Conservation (phyloP, 169 alveolate genomes). For the Eimeria praecox region DNA sequence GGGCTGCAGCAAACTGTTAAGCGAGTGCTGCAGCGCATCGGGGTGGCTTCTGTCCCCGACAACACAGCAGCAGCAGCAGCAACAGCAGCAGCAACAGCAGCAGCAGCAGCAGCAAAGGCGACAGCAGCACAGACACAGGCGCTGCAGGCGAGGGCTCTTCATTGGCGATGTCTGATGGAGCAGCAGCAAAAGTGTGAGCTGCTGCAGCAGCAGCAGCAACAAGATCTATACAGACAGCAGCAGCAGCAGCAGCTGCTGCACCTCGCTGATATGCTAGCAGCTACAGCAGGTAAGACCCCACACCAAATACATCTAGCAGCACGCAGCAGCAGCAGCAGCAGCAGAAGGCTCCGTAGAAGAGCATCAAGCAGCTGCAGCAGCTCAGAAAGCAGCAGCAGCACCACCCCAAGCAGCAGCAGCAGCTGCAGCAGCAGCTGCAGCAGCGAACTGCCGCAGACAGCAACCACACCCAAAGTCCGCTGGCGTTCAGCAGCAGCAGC, state of each 20-base stretch:
- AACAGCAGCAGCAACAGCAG: constrained; percentile 33
- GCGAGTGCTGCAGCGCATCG: constrained; percentile 45
- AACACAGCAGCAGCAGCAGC: constrained; percentile 47
- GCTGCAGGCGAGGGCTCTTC: constrained; percentile 38
- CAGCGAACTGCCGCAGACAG: background rate
- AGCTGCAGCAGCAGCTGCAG: constrained; percentile 37
- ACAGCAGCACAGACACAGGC: constrained; percentile 60
- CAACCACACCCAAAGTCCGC: background rate
- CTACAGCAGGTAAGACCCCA: background rate
- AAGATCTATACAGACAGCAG: constrained; percentile 1
- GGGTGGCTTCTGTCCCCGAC: background rate
- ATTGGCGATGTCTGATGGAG: constrained; percentile 17
- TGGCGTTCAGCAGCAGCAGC: background rate
- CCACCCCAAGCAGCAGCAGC: background rate
- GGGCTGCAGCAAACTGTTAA: constrained; percentile 34
- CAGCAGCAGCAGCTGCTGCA: constrained; percentile 54
- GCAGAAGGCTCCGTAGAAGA: background rate
- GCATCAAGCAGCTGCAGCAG: constrained; percentile 10
- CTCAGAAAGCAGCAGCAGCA: constrained; percentile 40
- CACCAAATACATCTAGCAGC: background rate
- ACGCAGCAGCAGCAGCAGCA: constrained; percentile 29
- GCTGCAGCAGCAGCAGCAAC: constrained; percentile 60
- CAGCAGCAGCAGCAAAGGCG: constrained; percentile 29
- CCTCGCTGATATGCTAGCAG: constrained; percentile 1
- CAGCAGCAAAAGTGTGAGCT: constrained; percentile 43